A percentile compares a stretch with the other conserved stretches of the same genome.
Evolutionary conservation across 192 early-diverging fungal genomes (phyloP).

Genomic region (Geranomyces variabilis): DNA sequence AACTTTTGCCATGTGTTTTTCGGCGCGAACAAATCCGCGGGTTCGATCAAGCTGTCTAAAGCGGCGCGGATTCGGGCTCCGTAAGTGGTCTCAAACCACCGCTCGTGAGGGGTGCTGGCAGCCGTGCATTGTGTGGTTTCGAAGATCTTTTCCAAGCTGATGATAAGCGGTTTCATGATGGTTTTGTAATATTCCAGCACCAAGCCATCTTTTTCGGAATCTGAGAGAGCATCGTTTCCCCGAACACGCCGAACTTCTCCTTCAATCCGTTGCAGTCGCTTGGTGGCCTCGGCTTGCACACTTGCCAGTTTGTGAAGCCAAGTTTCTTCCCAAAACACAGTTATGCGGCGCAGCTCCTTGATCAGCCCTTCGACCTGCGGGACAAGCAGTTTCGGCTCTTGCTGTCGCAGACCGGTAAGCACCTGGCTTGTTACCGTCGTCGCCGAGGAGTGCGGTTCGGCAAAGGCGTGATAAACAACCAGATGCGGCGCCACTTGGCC

Average conservation of each 20-base stretch:
- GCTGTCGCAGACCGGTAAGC: background rate
- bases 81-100: conserved; percentile 65
- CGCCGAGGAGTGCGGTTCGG: conserved; percentile 44
- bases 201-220: conserved; percentile 46
- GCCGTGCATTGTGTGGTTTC: conserved; percentile 42
- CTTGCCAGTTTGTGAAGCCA: conserved; percentile 73
- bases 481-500: conserved; percentile 62
- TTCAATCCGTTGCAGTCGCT: conserved; percentile 57
- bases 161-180: conserved; percentile 62
- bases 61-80: conserved; percentile 59
- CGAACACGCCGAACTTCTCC: conserved; percentile 61
- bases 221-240: conserved; percentile 39
- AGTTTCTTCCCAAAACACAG: conserved; percentile 82
- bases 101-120: conserved; percentile 64
- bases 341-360: conserved; percentile 64
- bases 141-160: conserved; percentile 56
- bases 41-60: conserved; percentile 46
- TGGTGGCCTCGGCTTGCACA: conserved; percentile 59
- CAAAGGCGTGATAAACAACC: conserved; percentile 69
- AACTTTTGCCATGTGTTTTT: conserved; percentile 63
- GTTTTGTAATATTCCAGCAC: conserved; percentile 57
- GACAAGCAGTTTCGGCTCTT: conserved; percentile 8
- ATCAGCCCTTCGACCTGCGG: conserved; percentile 46
- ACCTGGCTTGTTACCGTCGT: conserved; percentile 17
- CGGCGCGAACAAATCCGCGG: conserved; percentile 46